A percentile compares a stretch with the other conserved stretches of the same genome.
These are phyloP conservation scores for Apophysomyces sp. DNA, from an alignment of 371 early-diverging fungal species.

Conservation along the genomic window DNA sequence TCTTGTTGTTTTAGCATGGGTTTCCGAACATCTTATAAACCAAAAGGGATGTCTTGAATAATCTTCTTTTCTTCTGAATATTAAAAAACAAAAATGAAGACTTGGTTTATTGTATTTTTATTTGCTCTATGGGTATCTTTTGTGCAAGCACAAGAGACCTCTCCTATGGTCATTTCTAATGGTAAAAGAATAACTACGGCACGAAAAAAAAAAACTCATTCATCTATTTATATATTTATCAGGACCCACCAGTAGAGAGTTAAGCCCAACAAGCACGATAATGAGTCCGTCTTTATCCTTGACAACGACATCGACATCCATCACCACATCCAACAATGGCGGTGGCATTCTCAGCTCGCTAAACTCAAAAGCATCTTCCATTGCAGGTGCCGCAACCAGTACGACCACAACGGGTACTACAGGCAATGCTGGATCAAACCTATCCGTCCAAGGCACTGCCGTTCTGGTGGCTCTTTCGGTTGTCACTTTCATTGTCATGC, in stretches of 20 bases:
- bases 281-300: background rate
- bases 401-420: background rate
- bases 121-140: background rate
- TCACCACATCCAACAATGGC: background rate
- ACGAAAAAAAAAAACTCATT: no score
- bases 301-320: background rate
- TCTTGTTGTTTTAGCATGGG: background rate
- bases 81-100: background rate
- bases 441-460: background rate
- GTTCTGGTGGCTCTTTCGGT: background rate
- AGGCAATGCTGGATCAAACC: background rate
- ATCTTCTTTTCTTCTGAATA: background rate
- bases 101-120: background rate
- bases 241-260: background rate
- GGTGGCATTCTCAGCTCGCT: background rate
- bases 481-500: background rate
- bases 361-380: background rate
- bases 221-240: no score
- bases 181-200: background rate
- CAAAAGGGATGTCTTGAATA: background rate
- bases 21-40: background rate
- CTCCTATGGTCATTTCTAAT: background rate
- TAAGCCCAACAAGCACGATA: background rate
- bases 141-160: background rate
- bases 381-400: background rate